Conservation (phyloP, 2,329 filamentous ascomycete species). For the Blumeria hordei region DNA sequence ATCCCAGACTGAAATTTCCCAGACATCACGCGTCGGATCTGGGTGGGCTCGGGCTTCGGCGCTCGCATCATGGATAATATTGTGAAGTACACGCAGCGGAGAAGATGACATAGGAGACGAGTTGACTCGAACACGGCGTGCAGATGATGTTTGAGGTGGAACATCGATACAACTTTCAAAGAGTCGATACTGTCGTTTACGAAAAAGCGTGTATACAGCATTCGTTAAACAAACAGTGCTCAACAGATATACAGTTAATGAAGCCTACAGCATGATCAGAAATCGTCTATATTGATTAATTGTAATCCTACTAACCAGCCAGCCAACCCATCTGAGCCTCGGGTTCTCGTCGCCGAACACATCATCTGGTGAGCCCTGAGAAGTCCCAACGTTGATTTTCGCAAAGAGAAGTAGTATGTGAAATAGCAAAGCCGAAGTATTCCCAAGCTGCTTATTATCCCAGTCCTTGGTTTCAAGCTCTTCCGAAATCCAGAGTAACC, state of each 20-base stretch:
- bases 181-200: constrained; percentile 67
- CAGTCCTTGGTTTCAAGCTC: constrained; percentile 80
- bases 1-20: constrained; percentile 88
- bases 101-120: constrained; percentile 58
- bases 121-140: constrained; percentile 67
- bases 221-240: constrained; percentile 46
- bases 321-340: constrained; percentile 36
- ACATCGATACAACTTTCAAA: constrained; percentile 71
- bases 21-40: constrained; percentile 63
- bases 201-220: constrained; percentile 56
- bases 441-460: constrained; percentile 59
- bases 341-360: constrained; percentile 51
- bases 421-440: constrained; percentile 47
- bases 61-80: constrained; percentile 39
- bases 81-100: constrained; percentile 50
- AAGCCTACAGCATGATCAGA: constrained; percentile 24
- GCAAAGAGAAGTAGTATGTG: constrained; percentile 68
- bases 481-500: constrained; percentile 74
- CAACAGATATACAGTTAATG: constrained; percentile 47
- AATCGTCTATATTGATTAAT: background rate
- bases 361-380: constrained; percentile 31
- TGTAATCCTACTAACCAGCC: constrained; percentile 25
- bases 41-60: constrained; percentile 72
- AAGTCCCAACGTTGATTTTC: constrained; percentile 36
- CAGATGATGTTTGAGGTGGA: constrained; percentile 57